Conservation (phyloP, 495 filamentous ascomycete genomes). For the Penicillium samsonianum region DNA sequence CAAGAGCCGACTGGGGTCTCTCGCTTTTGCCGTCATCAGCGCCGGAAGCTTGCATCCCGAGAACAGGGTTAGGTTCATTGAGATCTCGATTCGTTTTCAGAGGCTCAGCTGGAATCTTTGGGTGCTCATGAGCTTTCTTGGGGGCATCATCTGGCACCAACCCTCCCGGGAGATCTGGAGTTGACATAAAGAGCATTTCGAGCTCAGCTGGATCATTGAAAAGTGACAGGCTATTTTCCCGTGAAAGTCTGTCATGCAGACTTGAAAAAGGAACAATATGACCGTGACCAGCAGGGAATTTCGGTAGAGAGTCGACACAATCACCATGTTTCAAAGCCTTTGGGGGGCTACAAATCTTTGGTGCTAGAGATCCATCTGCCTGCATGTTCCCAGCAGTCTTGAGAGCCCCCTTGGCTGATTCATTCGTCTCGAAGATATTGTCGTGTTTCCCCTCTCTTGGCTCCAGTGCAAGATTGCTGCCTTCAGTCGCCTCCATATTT, state of each 20-base stretch:
- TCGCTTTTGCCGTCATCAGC: neutral
- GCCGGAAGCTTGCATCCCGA: neutral
- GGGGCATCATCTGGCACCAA: neutral
- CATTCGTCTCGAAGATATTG: neutral
- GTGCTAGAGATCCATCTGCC: neutral
- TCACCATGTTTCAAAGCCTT: neutral
- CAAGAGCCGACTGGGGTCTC: neutral
- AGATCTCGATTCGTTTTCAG: neutral
- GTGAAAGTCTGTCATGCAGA: conserved; percentile 21
- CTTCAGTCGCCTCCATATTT: neutral
- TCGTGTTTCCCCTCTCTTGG: too few relatives aligned
- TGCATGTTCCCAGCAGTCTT: neutral
- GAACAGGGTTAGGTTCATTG: neutral
- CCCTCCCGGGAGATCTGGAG: conserved; percentile 1
- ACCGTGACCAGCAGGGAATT: neutral
- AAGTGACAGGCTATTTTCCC: conserved; percentile 10
- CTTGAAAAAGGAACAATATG: conserved; percentile 35
- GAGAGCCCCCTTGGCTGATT: neutral
- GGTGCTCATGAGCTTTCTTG: neutral
- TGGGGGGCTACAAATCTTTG: neutral
- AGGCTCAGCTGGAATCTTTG: neutral
- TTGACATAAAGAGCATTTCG: conserved; percentile 35
- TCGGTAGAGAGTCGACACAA: conserved; percentile 3
- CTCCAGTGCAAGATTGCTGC: neutral
- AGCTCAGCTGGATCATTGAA: conserved; percentile 33